A percentile compares a stretch with the other conserved stretches of the same genome.
Evolutionary conservation across 2,329 filamentous ascomycete genomes (phyloP).

Genomic region (Talaromyces marneffei): DNA sequence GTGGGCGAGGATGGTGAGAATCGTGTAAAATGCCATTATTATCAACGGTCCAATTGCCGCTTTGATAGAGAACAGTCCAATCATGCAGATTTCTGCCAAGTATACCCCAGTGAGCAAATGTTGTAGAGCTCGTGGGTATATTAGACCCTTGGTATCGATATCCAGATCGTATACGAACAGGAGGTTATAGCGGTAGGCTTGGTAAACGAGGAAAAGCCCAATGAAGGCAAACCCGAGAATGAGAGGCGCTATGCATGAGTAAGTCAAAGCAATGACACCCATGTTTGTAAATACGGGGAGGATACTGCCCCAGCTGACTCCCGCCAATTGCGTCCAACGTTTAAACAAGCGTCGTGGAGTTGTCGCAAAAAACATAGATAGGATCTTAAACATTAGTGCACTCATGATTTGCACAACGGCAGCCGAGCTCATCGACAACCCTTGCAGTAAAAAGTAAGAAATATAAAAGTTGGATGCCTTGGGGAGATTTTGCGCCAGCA

Average conservation of each 20-base stretch:
- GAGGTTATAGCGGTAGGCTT: constrained; percentile 85
- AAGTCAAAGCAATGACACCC: constrained; percentile 76
- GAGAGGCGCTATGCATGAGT: constrained; percentile 79
- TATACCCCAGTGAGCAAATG: constrained; percentile 82
- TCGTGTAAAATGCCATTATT: constrained; percentile 68
- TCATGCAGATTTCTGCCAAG: constrained; percentile 73
- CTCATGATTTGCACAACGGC: constrained; percentile 68
- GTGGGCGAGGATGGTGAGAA: constrained; percentile 72
- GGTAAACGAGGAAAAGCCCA: constrained; percentile 73
- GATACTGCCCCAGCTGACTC: constrained; percentile 78
- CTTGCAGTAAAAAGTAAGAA: constrained; percentile 90
- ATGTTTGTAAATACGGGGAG: constrained; percentile 75
- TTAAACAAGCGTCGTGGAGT: constrained; percentile 69
- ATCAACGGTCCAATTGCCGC: constrained; percentile 60
- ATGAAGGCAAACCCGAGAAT: constrained; percentile 75
- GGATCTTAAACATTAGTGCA: constrained; percentile 64
- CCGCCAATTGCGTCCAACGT: constrained; percentile 66
- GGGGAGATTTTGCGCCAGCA: constrained; percentile 71
- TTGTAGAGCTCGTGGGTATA: constrained; percentile 78
- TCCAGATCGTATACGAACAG: constrained; percentile 76
- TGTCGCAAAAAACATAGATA: constrained; percentile 65
- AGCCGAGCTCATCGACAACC: constrained; percentile 67
- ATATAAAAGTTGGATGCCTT: constrained; percentile 92
- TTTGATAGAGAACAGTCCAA: constrained; percentile 74
- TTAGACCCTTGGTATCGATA: constrained; percentile 81